These are phyloP conservation scores for Leccinum imitatum DNA, from an alignment of 768 basidiomycete species.

Conservation along the genomic window DNA sequence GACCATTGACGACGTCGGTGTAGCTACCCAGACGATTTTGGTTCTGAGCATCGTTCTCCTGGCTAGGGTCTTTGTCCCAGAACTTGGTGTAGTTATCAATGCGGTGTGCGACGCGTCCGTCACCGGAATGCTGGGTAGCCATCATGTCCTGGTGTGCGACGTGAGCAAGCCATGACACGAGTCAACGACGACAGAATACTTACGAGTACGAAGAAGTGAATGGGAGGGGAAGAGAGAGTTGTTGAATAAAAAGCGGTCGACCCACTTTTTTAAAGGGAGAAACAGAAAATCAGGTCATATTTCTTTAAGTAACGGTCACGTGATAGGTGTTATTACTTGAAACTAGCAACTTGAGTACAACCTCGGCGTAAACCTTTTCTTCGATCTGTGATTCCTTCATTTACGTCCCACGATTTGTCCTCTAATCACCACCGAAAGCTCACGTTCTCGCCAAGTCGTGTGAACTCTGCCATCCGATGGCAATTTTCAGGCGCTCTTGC, in stretches of 20 bases:
- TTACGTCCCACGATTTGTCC: too few relatives aligned
- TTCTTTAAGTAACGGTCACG: constrained; percentile 7
- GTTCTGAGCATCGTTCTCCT: constrained; percentile 66
- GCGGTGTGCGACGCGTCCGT: constrained; percentile 64
- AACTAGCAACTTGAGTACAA: too few relatives aligned
- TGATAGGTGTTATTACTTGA: not conserved
- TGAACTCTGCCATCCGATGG: too few relatives aligned
- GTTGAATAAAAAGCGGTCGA: not conserved
- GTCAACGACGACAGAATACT: not conserved
- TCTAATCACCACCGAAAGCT: too few relatives aligned
- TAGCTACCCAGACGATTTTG: constrained; percentile 78
- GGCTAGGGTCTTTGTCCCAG: constrained; percentile 81
- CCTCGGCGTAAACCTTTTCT: too few relatives aligned
- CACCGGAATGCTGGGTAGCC: constrained; percentile 35
- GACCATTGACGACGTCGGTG: constrained; percentile 92
- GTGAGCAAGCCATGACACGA: not conserved
- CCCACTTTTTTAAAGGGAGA: constrained; percentile 14
- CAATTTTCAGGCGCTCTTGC: too few relatives aligned
- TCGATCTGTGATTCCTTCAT: too few relatives aligned
- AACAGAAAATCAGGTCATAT: constrained; percentile 25
- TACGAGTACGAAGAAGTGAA: not conserved
- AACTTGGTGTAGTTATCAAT: constrained; percentile 86
- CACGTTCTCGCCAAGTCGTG: too few relatives aligned
- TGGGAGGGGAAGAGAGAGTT: not conserved
- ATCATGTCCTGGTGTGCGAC: constrained; percentile 2